Evolutionary conservation across 2,329 filamentous ascomycete species (phyloP), one percentile per base, ranked within the genome.

Genomic region (Hymenoscyphus infarciens): DNA sequence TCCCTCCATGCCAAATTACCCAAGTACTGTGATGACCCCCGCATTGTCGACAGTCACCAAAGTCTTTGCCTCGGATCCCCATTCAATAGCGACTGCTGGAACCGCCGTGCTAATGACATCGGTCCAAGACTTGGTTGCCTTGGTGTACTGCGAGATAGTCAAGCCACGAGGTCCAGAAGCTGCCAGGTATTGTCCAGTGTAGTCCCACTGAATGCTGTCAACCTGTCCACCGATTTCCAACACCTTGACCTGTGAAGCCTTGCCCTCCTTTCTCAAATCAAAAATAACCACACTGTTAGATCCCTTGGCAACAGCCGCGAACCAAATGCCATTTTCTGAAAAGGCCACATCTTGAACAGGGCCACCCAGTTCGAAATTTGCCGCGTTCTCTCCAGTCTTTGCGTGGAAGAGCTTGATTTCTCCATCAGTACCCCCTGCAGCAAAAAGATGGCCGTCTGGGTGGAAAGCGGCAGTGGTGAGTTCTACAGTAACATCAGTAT

Each of bases 311-410:
- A 88, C 88, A 5, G 92, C 90, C 1, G 94, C 94, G 67, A 99
- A 87, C 91, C 93, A 98, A 71, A 91, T 97, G 27, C 95, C 95
- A 70, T 99, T 99, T 76, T 99, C 95, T 0, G 93, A 97, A 77
- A 99, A 99, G 63, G 84, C 82, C 49, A 99, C 79, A 11, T 87
- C 85, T 70, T 90, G 86, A 2, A 97, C 83, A 0, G 92, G 87
- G 0, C 87, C 86, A 7, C 83, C 85, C 1, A 89, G 77, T 22
- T 77, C 79, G 75, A 96, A 97, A 61, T 85, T 87, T 31, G 91
- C 91, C 31, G 91, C 91, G 68, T 87, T 83, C 64, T 88, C 84
- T 42, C 92, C 89, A 0, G 85, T 90, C 76, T 90, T 93, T 69
- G 92, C 88, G 76, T 97, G 90, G 77, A 90, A 98, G 60, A 99